A percentile compares a stretch with the other conserved stretches of the same genome.
Conservation (phyloP, 2,329 filamentous ascomycete species). For the Graphiopsis chlorocephala region DNA sequence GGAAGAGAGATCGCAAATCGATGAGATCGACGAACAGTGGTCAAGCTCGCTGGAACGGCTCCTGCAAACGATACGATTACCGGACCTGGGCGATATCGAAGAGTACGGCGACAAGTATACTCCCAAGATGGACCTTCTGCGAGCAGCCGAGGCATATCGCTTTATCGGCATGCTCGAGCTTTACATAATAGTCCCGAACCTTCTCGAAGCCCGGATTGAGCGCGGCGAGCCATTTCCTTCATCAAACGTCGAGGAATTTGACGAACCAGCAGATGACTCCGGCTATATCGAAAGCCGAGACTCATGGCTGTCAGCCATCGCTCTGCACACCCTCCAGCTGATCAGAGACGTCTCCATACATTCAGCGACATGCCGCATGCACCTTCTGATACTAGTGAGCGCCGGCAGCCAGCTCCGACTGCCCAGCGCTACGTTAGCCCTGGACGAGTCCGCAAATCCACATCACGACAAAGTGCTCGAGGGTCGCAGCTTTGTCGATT, state of each 20-base stretch:
- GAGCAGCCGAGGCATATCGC: slow-evolving; percentile 53
- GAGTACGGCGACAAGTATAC: slow-evolving; percentile 54
- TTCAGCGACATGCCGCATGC: slow-evolving; percentile 54
- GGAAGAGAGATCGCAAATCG: slow-evolving; percentile 3
- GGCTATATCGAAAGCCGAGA: slow-evolving; percentile 28
- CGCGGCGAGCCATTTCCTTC: slow-evolving; percentile 20
- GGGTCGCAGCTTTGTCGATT: slow-evolving; percentile 49
- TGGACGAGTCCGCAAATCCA: slow-evolving; percentile 45
- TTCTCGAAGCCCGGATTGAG: slow-evolving; percentile 23
- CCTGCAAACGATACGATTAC: slow-evolving; percentile 47
- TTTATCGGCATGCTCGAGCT: slow-evolving; percentile 54
- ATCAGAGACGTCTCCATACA: slow-evolving; percentile 51
- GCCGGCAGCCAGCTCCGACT: slow-evolving; percentile 52
- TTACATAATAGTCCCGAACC: slow-evolving; percentile 52
- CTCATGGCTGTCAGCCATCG: slow-evolving; percentile 50
- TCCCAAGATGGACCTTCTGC: slow-evolving; percentile 52
- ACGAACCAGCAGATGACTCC: slow-evolving; percentile 18
- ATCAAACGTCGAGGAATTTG: slow-evolving; percentile 22
- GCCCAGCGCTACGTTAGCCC: slow-evolving; percentile 34
- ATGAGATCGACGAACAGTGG: slow-evolving; percentile 34
- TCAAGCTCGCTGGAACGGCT: slow-evolving; percentile 47
- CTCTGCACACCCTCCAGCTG: slow-evolving; percentile 49
- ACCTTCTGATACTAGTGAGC: slow-evolving; percentile 53
- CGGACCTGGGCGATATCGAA: slow-evolving; percentile 46
- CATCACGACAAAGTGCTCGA: slow-evolving; percentile 28